Base-by-base conservation (phyloP, 352 stramenopile species). In the Globisporangium nagaii region DNA sequence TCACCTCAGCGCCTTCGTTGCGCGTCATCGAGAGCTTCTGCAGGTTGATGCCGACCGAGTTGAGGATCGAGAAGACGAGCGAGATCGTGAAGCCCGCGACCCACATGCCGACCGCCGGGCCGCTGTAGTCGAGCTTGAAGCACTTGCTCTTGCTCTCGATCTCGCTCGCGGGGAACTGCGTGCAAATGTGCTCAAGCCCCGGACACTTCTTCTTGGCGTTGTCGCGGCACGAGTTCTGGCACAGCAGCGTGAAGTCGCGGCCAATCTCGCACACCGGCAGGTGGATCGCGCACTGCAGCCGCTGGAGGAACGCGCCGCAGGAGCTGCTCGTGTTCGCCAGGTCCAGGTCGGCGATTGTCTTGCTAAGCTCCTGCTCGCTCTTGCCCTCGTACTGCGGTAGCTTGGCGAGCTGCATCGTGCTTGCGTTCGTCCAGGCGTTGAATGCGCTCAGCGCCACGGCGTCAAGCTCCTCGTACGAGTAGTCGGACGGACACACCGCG, bases 41-140 rank as follows among this genome's bases (percentile, higher is more conserved):
- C 36, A 96, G 56, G 58, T 96, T 96, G 48, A 96, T 90, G n/a
- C 81, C 88, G 28, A 96, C 67, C 43, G 86, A 94, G 56, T 93
- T 94, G 49, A 95, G 75, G 24, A 96, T 72, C 10, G 81, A 94
- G 59, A 96, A 95, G 27, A 92, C 66, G 25, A 96, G 77, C 42
- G 82, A 88, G 62, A 96, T 92, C 47, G 84, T 77, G 53, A 95
- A 93, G 13, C 84, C 86, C 0, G 88, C 79, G 41, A 91, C 76
- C 85, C 85, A 95, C 79, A 93, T 90, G 40, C 79, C 82, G 15
- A 93, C 68, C 0, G 79, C 70, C 0, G 83, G 83, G 15, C 83
- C 83, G 3, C 54, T 70, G 63, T 93, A 93, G 41, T 63, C 55
- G 19, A 93, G 58, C 54, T 89, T 86, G 70, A 93, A 90, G 67